A percentile compares a stretch with the other conserved stretches of the same genome.
These are phyloP conservation scores for Globisporangium camurandrum DNA, from an alignment of 352 stramenopile genomes.

Conservation along the genomic window DNA sequence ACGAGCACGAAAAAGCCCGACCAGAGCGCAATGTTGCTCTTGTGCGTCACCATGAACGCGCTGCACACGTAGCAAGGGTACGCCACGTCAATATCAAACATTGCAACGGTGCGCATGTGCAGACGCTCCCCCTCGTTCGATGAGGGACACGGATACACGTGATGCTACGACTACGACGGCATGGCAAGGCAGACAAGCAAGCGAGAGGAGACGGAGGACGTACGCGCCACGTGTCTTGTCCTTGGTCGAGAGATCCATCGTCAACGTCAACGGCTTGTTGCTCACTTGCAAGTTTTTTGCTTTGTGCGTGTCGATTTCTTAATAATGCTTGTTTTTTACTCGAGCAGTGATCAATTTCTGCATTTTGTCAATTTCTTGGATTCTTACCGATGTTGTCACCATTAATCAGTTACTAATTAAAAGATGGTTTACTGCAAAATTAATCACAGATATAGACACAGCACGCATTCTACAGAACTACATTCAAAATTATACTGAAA, in stretches of 20 bases:
- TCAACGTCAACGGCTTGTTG: not conserved
- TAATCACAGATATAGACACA: too few relatives aligned
- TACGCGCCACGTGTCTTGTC: conserved; percentile 49
- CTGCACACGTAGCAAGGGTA: conserved; percentile 14
- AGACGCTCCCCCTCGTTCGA: not conserved
- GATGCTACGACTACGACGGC: not conserved
- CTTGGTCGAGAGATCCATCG: conserved; percentile 45
- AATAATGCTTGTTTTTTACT: too few relatives aligned
- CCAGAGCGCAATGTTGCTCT: conserved; percentile 95
- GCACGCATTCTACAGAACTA: too few relatives aligned
- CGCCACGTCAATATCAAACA: conserved; percentile 2
- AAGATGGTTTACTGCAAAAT: too few relatives aligned
- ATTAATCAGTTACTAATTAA: too few relatives aligned
- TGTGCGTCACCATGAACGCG: conserved; percentile 80
- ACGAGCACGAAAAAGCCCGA: conserved; percentile 92
- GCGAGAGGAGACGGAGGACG: conserved; percentile 5
- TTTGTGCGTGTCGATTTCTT: too few relatives aligned
- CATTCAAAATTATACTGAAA: too few relatives aligned
- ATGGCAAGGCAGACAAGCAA: not conserved
- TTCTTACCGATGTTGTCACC: too few relatives aligned
- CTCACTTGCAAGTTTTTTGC: too few relatives aligned
- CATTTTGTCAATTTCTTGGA: too few relatives aligned
- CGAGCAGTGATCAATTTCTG: too few relatives aligned
- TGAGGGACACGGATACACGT: not conserved
- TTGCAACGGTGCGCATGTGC: too few relatives aligned